These are phyloP conservation scores for Trichosanthes truncata DNA, from an alignment of 306 rosid species.

Conservation along the genomic window DNA sequence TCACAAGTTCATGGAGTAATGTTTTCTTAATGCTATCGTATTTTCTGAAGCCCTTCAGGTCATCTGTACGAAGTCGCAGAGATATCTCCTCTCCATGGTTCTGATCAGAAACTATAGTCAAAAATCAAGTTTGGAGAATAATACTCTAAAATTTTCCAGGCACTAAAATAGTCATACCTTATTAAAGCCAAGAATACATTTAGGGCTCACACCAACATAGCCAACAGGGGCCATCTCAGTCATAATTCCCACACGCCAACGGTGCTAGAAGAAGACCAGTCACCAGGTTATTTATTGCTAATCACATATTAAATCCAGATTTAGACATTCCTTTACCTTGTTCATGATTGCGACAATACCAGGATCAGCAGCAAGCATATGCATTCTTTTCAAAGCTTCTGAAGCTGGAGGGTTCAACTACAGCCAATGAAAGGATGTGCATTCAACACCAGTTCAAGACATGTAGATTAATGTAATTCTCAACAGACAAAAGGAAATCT, in stretches of 20 bases:
- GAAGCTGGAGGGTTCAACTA: constrained; percentile 83
- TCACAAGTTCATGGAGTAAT: constrained; percentile 94
- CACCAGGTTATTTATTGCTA: constrained; percentile 17
- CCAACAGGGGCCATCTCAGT: constrained; percentile 97
- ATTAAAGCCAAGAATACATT: constrained; percentile 87
- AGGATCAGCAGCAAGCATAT: constrained; percentile 91
- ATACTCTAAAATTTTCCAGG: background rate
- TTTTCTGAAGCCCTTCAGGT: constrained; percentile 87
- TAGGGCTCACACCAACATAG: constrained; percentile 85
- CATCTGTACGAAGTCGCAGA: constrained; percentile 90
- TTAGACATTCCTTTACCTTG: constrained; percentile 42
- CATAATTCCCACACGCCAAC: constrained; percentile 91
- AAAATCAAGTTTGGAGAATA: background rate
- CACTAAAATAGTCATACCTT: constrained; percentile 34
- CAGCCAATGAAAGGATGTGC: constrained; percentile 20
- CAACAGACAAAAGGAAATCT: background rate
- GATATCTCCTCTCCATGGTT: constrained; percentile 93
- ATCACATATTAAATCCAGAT: constrained; percentile 14
- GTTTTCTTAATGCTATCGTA: constrained; percentile 81
- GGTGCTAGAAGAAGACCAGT: constrained; percentile 44
- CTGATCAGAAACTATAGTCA: constrained; percentile 25
- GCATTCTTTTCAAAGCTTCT: constrained; percentile 91
- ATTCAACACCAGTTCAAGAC: constrained; percentile 11
- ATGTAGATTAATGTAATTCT: background rate
- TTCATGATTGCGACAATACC: constrained; percentile 91